These are phyloP conservation scores for Aspergillus intermedius DNA, from an alignment of 2,329 filamentous ascomycete genomes.

Conservation along the genomic window DNA sequence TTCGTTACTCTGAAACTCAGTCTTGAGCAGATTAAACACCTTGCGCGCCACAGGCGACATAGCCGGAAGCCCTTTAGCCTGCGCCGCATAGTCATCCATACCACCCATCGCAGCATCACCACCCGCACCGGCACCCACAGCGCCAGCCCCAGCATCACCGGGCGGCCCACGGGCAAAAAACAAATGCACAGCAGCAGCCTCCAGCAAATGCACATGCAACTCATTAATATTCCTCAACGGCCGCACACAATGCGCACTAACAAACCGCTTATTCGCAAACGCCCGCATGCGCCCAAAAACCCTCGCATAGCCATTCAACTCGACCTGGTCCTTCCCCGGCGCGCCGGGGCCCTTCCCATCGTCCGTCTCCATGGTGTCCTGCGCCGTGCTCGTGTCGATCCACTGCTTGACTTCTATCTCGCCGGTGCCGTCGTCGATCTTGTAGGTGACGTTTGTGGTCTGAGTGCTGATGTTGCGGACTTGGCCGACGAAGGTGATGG, in stretches of 20 bases:
- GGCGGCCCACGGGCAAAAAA: conserved; percentile 67
- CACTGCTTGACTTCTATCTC: conserved; percentile 65
- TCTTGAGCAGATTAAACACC: conserved; percentile 65
- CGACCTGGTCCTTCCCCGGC: conserved; percentile 50
- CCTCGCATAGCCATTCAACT: conserved; percentile 72
- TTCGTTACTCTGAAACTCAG: conserved; percentile 66
- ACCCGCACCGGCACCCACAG: conserved; percentile 35
- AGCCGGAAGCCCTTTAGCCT: conserved; percentile 35
- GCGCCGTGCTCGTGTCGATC: conserved; percentile 38
- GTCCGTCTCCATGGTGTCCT: conserved; percentile 42
- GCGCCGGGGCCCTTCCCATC: conserved; percentile 35
- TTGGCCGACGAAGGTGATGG: conserved; percentile 84
- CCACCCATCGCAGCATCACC: conserved; percentile 26
- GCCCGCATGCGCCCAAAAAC: conserved; percentile 78
- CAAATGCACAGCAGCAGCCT: conserved; percentile 82
- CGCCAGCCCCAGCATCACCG: conserved; percentile 39
- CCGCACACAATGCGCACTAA: conserved; percentile 74
- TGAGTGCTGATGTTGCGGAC: conserved; percentile 81
- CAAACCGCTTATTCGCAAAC: conserved; percentile 75
- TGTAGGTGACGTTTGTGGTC: conserved; percentile 85
- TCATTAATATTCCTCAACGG: conserved; percentile 83
- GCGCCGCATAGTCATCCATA: conserved; percentile 23
- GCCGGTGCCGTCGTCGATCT: conserved; percentile 90
- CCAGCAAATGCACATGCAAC: conserved; percentile 83
- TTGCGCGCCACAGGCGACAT: conserved; percentile 57